phyloP scores from a whole-genome alignment of 2,329 filamentous ascomycete species.

The Aspergillus vadensis region DNA sequence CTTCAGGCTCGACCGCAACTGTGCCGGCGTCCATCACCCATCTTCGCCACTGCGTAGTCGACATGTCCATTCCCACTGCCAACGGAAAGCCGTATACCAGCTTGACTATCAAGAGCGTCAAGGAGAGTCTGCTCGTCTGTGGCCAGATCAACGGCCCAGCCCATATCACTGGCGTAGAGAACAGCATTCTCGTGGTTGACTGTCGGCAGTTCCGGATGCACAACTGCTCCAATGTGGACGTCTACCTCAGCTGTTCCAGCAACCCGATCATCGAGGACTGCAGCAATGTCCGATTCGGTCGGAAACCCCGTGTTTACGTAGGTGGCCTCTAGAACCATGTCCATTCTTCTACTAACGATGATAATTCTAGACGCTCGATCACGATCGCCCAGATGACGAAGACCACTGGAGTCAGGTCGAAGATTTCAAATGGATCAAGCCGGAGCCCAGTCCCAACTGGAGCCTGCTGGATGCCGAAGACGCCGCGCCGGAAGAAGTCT shows the following conservation, averaged over 20 bases:
- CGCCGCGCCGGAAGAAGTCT: slow-evolving; percentile 63
- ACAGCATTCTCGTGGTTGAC: slow-evolving; percentile 75
- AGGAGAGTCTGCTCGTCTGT: slow-evolving; percentile 71
- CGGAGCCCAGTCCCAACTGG: slow-evolving; percentile 87
- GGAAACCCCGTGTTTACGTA: slow-evolving; percentile 70
- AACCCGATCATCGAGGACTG: slow-evolving; percentile 96
- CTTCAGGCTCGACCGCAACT: slow-evolving; percentile 69
- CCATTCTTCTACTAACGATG: no score
- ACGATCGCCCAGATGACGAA: slow-evolving; percentile 34
- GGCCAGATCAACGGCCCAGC: slow-evolving; percentile 77
- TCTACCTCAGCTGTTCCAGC: slow-evolving; percentile 80
- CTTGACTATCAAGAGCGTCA: slow-evolving; percentile 68
- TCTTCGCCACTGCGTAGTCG: slow-evolving; percentile 71
- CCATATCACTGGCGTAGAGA: slow-evolving; percentile 74
- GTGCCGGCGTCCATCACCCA: slow-evolving; percentile 73
- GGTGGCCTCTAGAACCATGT: slow-evolving; percentile 35
- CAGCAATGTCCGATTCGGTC: slow-evolving; percentile 73
- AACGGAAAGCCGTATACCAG: slow-evolving; percentile 68
- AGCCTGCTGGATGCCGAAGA: slow-evolving; percentile 63
- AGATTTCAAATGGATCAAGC: slow-evolving; percentile 96
- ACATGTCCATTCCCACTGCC: slow-evolving; percentile 69
- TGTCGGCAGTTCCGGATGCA: slow-evolving; percentile 93
- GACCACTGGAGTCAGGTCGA: slow-evolving; percentile 91
- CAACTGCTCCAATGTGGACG: slow-evolving; percentile 74
- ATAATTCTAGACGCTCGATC: slow-evolving; percentile 29